These are phyloP conservation scores for Xylaria sp. DNA, from an alignment of 2,329 filamentous ascomycete genomes.

Conservation along the genomic window DNA sequence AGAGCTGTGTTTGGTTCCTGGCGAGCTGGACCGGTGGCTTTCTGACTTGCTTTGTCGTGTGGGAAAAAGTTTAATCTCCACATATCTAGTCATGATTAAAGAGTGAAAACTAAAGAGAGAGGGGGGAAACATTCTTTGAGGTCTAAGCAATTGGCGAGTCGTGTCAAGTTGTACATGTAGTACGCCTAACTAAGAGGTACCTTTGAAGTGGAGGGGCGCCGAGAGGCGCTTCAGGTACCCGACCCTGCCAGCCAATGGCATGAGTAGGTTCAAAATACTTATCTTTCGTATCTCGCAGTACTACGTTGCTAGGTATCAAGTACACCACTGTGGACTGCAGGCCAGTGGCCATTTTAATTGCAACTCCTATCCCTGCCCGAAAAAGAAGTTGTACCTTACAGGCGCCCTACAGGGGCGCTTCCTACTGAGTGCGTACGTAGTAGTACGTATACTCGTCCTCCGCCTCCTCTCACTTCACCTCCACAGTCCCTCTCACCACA, in stretches of 20 bases:
- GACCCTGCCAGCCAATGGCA: background rate
- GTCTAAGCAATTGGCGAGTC: background rate
- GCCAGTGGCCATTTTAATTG: constrained; percentile 28
- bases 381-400: constrained; percentile 20
- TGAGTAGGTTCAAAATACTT: constrained; percentile 8
- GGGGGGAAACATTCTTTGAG: background rate
- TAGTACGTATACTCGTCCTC: constrained; percentile 1
- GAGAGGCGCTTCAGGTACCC: constrained; percentile 17
- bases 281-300: no score
- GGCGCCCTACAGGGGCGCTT: constrained; percentile 11
- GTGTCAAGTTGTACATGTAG: constrained; percentile 18
- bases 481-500: constrained; percentile 23
- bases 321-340: constrained; percentile 6
- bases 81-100: constrained; percentile 7
- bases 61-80: background rate
- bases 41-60: constrained; percentile 1
- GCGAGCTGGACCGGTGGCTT: constrained; percentile 4
- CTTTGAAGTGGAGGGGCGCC: background rate
- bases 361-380: constrained; percentile 25
- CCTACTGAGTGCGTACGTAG: constrained; percentile 2
- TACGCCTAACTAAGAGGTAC: background rate
- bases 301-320: background rate
- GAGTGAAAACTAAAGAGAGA: background rate
- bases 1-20: constrained; percentile 16
- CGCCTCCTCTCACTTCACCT: constrained; percentile 25